These are phyloP conservation scores for Pseudocercospora fuligena DNA, from an alignment of 2,329 filamentous ascomycete genomes.

Conservation along the genomic window DNA sequence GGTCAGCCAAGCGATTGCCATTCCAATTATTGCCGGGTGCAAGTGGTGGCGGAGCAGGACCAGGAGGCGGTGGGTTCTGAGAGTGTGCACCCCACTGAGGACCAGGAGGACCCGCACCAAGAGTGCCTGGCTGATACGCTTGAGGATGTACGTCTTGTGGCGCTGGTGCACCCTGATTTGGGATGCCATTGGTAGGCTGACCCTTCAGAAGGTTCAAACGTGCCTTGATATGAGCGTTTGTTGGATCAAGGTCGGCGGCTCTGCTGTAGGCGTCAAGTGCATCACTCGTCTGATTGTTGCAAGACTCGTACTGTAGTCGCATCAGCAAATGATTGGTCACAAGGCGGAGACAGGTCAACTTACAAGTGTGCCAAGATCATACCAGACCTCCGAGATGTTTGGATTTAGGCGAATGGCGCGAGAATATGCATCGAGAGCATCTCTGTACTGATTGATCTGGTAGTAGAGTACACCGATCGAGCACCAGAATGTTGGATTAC, in stretches of 20 bases:
- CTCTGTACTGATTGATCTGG: constrained; percentile 99
- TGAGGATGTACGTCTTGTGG: constrained; percentile 96
- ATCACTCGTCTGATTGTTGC: constrained; percentile 97
- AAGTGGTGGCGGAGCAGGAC: constrained; percentile 64
- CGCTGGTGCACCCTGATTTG: constrained; percentile 77
- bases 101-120: constrained; percentile 76
- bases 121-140: constrained; percentile 82
- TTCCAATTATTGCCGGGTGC: constrained; percentile 62
- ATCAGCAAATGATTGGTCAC: background rate
- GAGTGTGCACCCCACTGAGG: constrained; percentile 88
- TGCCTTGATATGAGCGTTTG: constrained; percentile 94
- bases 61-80: constrained; percentile 65
- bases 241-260: constrained; percentile 90
- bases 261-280: constrained; percentile 94
- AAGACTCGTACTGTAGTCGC: constrained; percentile 80
- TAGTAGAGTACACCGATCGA: constrained; percentile 99
- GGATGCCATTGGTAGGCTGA: constrained; percentile 69
- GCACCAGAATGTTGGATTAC: constrained; percentile 99
- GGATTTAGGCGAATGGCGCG: constrained; percentile 95
- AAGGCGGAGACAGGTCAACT: constrained; percentile 46
- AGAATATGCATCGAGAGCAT: constrained; percentile 96
- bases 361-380: constrained; percentile 93
- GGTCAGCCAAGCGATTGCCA: constrained; percentile 74
- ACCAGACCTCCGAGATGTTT: constrained; percentile 99
- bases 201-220: constrained; percentile 87